Evolutionary conservation across 1,139 yeast species (phyloP).

Genomic region (Saccharomyces pastorianus): DNA sequence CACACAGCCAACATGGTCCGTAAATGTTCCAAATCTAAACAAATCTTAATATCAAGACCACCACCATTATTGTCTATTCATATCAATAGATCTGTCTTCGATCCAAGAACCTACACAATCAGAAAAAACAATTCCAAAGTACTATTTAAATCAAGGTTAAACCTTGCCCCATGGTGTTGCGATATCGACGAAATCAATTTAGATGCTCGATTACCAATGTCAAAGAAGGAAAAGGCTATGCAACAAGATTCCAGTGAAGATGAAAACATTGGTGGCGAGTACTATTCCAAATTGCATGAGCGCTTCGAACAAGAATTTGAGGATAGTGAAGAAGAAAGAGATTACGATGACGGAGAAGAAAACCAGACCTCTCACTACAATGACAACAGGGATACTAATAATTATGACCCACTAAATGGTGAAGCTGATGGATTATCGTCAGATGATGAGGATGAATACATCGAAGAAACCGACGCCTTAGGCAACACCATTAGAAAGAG

Average conservation of each 20-base stretch:
- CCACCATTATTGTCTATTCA: slow-evolving; percentile 80
- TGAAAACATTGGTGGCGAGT: slow-evolving; percentile 27
- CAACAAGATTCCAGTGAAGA: slow-evolving; percentile 28
- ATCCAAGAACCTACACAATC: slow-evolving; percentile 73
- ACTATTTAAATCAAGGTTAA: slow-evolving; percentile 59
- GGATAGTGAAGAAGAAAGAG: slow-evolving; percentile 27
- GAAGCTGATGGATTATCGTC: slow-evolving; percentile 17
- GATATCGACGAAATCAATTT: slow-evolving; percentile 61
- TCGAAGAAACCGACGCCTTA: slow-evolving; percentile 26
- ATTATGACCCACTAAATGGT: slow-evolving; percentile 28
- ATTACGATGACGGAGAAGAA: slow-evolving; percentile 7
- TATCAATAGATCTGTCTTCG: slow-evolving; percentile 87
- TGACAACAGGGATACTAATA: slow-evolving; percentile 13
- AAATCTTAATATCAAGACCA: slow-evolving; percentile 69
- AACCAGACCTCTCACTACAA: slow-evolving; percentile 6
- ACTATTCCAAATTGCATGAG: slow-evolving; percentile 26
- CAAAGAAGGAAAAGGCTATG: slow-evolving; percentile 42
- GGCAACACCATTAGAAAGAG: slow-evolving; percentile 24
- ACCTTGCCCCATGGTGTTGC: slow-evolving; percentile 63
- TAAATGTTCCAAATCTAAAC: slow-evolving; percentile 75
- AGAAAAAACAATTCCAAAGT: slow-evolving; percentile 79
- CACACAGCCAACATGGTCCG: slow-evolving; percentile 70
- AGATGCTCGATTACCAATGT: slow-evolving; percentile 73
- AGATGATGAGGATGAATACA: slow-evolving; percentile 15
- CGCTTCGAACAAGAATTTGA: slow-evolving; percentile 30